Evolutionary conservation across 2,329 filamentous ascomycete species (phyloP), one percentile per base, ranked within the genome.

Genomic region (Fusarium longipes): DNA sequence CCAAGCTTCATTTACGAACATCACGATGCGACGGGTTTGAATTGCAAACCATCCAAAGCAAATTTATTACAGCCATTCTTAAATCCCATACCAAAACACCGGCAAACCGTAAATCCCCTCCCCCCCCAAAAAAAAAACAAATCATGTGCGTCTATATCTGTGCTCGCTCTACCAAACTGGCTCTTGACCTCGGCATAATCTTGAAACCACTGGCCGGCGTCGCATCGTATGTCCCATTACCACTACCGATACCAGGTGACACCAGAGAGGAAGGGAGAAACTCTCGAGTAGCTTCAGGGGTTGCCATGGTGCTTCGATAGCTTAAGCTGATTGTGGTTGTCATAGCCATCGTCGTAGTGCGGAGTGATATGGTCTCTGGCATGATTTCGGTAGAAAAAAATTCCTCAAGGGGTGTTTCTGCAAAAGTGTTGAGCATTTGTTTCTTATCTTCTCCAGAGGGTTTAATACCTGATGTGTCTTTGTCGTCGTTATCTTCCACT

Each of bases 171-270:
- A 36, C 52, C 32, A 59, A 50, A 56, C 63, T 73, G 9, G 30
- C 60, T 6, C 70, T 71, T 33, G 53, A 53, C 38, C 67, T 71
- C 5, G 67, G 60, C 25, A 74, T 49, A 11, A 74, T 76, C 38
- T 39, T 65, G 58, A 76, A 76, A 7, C 71, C 68, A 27, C 61
- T 73, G 29, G 48, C 52, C 20, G 51, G 27, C 11, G 65, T 39
- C 14, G 48, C 22, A 38, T 51, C 56, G 35, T 38, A 35, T 17
- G 65, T 62, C 10, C 43, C 35, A 11, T 63, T 70, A 18, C 36
- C 36, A 20, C 25, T 10, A 4, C 20, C 32, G 15, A 58, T 43
- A 15, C 47, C 48, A 18, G 44, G 52, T 17, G 55, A 25, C 3
- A 53, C 40, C 18, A 49, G 22, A 20, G 39, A 50, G 24, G 53